Evolutionary conservation across 2,329 filamentous ascomycete species (phyloP), one percentile per base, ranked within the genome.

Genomic region (Plenodomus lindquistii): DNA sequence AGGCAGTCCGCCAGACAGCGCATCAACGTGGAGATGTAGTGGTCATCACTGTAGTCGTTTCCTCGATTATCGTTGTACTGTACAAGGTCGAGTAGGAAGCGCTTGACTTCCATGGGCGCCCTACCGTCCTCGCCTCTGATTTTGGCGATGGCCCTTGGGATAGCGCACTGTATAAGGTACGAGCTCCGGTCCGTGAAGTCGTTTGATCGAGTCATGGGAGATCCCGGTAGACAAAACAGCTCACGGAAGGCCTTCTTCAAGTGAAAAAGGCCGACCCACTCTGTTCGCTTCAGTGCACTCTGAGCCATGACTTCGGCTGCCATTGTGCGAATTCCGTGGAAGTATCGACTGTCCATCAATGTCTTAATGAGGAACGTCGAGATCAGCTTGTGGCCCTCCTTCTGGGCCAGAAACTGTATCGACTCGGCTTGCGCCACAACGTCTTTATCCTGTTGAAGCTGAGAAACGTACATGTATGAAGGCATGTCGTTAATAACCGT

Each of bases 391-490:
- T 93, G 89, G 18, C 89, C 82, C 39, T 84, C 75, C 67, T 86
- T 74, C 69, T 81, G 70, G 73, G 83, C 79, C 58, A 96, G 82
- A 66, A 87, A 91, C 63, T 94, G 80, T 75, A 96, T 84, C 4
- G 90, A 82, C 75, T 64, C 65, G 44, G 85, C 77, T 63, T 88
- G 85, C n/a, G 95, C 95, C 55, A 96, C 90, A 49, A 99, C 90
- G 70, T 99, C 95, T 62, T 93, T 83, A 73, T 99, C 94, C 72
- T 99, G 94, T 70, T 99, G 94, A 54, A 99, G 79, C 71, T 99
- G 94, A 18, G 94, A 97, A 49, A 96, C 85, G 69, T 94, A 97
- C 95, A 99, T 99, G 78, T 97, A 97, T 4, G 90, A 85, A 38
- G 91, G 91, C 81, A 97, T 91, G 55, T 86, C 87, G 40, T 87